Evolutionary conservation across 2,329 filamentous ascomycete genomes (phyloP).

Genomic region (Aspergillus hortae): DNA sequence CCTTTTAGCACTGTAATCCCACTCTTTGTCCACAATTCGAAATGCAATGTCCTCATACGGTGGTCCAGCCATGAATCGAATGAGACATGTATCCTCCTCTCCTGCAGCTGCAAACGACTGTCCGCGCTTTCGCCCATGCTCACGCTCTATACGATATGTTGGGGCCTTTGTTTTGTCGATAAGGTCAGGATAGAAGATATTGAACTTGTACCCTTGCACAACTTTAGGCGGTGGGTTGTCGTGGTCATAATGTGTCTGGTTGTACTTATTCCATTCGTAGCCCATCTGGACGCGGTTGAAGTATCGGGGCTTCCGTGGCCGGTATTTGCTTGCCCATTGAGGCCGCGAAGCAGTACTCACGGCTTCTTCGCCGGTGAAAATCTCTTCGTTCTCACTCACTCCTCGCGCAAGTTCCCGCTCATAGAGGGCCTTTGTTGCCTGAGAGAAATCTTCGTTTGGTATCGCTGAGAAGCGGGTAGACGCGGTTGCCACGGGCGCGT

Average conservation of each 20-base stretch:
- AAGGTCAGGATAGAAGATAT: conserved; percentile 97
- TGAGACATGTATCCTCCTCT: conserved; percentile 94
- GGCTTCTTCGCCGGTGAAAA: conserved; percentile 86
- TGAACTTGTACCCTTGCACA: conserved; percentile 98
- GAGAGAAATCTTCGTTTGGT: conserved; percentile 75
- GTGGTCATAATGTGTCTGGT: conserved; percentile 98
- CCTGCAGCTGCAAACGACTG: conserved; percentile 91
- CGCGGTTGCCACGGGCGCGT: conserved; percentile 49
- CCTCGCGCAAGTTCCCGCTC: conserved; percentile 90
- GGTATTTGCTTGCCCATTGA: conserved; percentile 79
- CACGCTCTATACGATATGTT: conserved; percentile 92
- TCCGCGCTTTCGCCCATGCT: conserved; percentile 81
- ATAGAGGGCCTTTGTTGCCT: conserved; percentile 82
- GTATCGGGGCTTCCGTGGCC: conserved; percentile 87
- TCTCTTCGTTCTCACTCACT: conserved; percentile 89
- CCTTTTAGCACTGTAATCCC: conserved; percentile 95
- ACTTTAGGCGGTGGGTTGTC: conserved; percentile 97
- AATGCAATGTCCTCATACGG: conserved; percentile 98
- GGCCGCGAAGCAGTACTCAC: conserved; percentile 63
- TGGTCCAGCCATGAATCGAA: conserved; percentile 90
- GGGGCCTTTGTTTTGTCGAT: conserved; percentile 93
- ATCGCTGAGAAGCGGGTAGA: conserved; percentile 67
- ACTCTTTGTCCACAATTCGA: conserved; percentile 95
- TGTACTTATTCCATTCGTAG: conserved; percentile 99
- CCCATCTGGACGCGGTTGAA: conserved; percentile 99